Base-by-base conservation (phyloP, 2,329 filamentous ascomycete species). In the Colletotrichum sidae region DNA sequence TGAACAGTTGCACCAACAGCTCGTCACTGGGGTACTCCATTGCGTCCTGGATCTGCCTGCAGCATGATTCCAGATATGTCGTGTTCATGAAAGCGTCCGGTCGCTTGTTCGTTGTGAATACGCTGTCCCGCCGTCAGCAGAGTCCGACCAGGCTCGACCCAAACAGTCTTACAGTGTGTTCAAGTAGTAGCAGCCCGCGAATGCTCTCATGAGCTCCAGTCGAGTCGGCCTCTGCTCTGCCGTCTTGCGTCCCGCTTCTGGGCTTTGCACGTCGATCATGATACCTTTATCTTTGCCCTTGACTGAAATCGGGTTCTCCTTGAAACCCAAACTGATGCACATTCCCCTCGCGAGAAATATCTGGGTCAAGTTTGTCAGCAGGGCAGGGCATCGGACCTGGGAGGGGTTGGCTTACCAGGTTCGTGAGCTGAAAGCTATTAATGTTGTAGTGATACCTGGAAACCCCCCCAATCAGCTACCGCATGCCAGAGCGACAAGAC, bases 181-280 rank as follows among this genome's bases (percentile, higher is more conserved):
- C 4, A 85, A 69, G 59, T 85, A 86, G 63, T 84, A 86, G 4
- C 80, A 81, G 2, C 82, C 83, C 1, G 78, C 77, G 70, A 82
- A 84, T 0, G 82, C 81, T 49, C 84, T 76, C 73, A 84, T 78
- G 50, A 79, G 72, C 60, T 85, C 81, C 9, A 84, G 68, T 25
- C 73, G 74, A 15, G 64, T 64, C 6, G 72, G 68, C 4, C 61
- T 61, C 13, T 70, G 68, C 15, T 74, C 75, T 35, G 69, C 71
- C 12, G 70, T 57, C 15, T n/a, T 52, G 37, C 37, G 17, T n/a
- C 6, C 44, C 8, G 34, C 37, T 8, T 42, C 56, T 6, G 37
- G 47, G 17, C 38, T 50, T 38, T 56, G 47, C n/a, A 66, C 35
- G n/a, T 50, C 44, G 34, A 66, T 62, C 34, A 46, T 56, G 17